Evolutionary conservation across 352 stramenopile species (phyloP).

Genomic region (Globisporangium cylindrosporum): DNA sequence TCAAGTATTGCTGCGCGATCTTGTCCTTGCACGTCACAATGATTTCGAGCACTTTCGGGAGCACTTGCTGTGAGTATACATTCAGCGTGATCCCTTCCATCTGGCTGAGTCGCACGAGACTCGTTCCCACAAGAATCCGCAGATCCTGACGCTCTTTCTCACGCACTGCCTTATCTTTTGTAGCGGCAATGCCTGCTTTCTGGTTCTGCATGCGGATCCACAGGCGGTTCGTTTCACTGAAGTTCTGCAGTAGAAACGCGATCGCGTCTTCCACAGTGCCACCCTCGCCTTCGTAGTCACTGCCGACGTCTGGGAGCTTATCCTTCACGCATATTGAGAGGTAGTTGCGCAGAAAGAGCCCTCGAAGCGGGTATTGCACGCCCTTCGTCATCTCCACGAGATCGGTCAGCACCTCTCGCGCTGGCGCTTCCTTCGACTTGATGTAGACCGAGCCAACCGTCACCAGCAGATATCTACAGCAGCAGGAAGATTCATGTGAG

Average conservation of each 20-base stretch:
- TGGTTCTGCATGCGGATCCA: constrained; percentile 99
- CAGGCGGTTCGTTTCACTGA: constrained; percentile 97
- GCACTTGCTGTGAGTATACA: constrained; percentile 88
- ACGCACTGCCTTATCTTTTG: constrained; percentile 78
- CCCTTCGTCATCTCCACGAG: constrained; percentile 98
- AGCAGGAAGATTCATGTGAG: neutral
- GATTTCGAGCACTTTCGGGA: constrained; percentile 92
- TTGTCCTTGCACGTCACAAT: constrained; percentile 94
- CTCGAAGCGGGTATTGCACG: constrained; percentile 97
- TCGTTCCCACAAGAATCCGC: constrained; percentile 96
- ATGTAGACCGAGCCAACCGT: constrained; percentile 97
- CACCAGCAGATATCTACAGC: constrained; percentile 91
- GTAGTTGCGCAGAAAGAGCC: constrained; percentile 98
- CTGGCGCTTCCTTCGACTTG: constrained; percentile 61
- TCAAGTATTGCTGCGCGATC: constrained; percentile 97
- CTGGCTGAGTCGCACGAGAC: constrained; percentile 95
- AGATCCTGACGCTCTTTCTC: constrained; percentile 93
- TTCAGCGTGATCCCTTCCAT: constrained; percentile 91
- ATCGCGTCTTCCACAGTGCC: constrained; percentile 89
- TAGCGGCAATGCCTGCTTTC: constrained; percentile 40
- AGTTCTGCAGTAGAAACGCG: constrained; percentile 96
- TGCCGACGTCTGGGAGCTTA: constrained; percentile 91
- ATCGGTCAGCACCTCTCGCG: constrained; percentile 94
- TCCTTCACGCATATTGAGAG: constrained; percentile 91
- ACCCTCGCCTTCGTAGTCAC: constrained; percentile 66